A percentile compares a stretch with the other conserved stretches of the same genome.
These are phyloP conservation scores for Smittium mucronatum DNA, from an alignment of 371 early-diverging fungal genomes.

Conservation along the genomic window DNA sequence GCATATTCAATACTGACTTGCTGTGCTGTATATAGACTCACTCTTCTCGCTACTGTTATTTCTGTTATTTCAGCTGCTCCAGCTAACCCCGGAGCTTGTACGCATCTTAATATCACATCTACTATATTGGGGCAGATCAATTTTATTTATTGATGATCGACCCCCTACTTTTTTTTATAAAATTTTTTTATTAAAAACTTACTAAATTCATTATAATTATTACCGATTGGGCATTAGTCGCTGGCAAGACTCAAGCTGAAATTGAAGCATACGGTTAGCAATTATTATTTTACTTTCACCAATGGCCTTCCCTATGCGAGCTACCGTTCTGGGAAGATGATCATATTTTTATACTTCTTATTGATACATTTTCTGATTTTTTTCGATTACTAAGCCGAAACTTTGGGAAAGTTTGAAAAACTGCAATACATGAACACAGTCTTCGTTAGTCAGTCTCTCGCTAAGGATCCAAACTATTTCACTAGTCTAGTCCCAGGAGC, in stretches of 20 bases:
- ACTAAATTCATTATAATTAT: no score
- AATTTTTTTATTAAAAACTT: neutral
- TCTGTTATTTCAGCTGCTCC: neutral
- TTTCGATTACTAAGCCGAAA: neutral
- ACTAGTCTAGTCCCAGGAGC: constrained; percentile 50
- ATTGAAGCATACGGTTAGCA: neutral
- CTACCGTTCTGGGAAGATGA: no score
- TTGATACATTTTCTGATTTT: neutral
- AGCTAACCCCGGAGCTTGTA: neutral
- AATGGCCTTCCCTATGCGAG: no score
- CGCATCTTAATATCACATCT: neutral
- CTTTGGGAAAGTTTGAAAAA: neutral
- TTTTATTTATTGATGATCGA: no score
- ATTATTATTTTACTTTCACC: neutral
- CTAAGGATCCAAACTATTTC: constrained; percentile 42
- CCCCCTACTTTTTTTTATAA: neutral
- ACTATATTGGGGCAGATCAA: neutral
- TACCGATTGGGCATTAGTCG: no score
- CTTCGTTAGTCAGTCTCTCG: constrained; percentile 40
- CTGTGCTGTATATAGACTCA: neutral
- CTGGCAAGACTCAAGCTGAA: neutral
- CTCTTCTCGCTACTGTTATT: neutral
- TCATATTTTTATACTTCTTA: neutral
- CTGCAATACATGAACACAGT: constrained; percentile 28
- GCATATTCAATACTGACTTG: no score